Evolutionary conservation across 768 basidiomycete species (phyloP), one percentile per base, ranked within the genome.

Genomic region (Russula virescens): DNA sequence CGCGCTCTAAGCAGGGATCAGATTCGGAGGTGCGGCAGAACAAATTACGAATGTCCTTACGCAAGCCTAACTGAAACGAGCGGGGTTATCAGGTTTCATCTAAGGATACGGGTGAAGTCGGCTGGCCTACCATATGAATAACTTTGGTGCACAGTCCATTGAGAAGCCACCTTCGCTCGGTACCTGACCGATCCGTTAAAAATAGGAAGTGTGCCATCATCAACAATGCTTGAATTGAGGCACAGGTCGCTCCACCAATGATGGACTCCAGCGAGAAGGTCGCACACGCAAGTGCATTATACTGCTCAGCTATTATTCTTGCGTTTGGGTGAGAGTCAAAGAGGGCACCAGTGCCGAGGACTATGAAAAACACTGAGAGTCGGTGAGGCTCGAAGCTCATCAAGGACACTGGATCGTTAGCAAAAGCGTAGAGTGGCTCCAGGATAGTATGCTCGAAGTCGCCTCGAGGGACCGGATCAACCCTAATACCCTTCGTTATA

Each of bases 311-410:
- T 2, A 72, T 50, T 6, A 65, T 50, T 19, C 66, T 62, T 28
- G 76, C 69, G 35, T 1, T 45, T 1, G 77, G 71, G 10, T 74
- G 66, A 23, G 73, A 56, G 49, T 83, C 80, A 63, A 79, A 80
- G 6, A 81, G 68, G 19, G 74, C 68, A 8, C 83, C 84, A 40
- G 77, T 75, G 5, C 80, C 78, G 6, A 85, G 68, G 38, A 83
- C 59, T 60, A 79, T 76, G 69, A 83, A 84, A 70, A 85, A 79
- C 21, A 82, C 75, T 19, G 83, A 75, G 38, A 85, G 75, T 35
- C 74, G 71, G 58, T 84, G 80, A 0, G 81, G 74, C 55, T 81
- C 78, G 23, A 81, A 57, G 42, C 45, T 26, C 18, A 52, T 53
- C 45, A 78, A 72, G 21, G 78, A 63, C 50, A 68, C 72, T 10